Base-by-base conservation (phyloP, 352 stramenopile species). In the Phytopythium litorale region DNA sequence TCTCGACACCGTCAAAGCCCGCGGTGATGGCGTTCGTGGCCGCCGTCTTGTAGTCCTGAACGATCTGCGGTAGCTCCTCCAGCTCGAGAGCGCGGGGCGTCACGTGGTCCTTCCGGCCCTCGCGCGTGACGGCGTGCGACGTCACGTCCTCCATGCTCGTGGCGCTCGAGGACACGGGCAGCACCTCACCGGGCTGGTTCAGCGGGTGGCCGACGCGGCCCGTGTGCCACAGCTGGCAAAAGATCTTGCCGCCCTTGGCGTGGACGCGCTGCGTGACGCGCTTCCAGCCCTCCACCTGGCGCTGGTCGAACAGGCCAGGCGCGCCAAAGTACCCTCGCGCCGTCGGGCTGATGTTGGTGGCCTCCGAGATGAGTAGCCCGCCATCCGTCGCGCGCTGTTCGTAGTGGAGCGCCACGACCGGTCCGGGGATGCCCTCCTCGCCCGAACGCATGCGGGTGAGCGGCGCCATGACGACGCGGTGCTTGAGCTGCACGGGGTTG, bases 1-100 rank as follows among this genome's bases (percentile, higher is more conserved):
- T 63, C 62, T 97, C 88, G 37, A 98, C 72, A 35, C 89, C 88
- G 57, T 98, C 91, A 61, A 97, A 97, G 35, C 91, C 91, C n/a
- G 48, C 60, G 19, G 16, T 33, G 40, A 65, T 65, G 40, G 59
- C 59, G 59, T 65, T 65, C 50, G 30, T 51, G 8, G 67, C 67
- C 13, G 64, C 64, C 25, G 38, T 58, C 30, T 66, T 74, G 64
- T 74, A 74, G 56, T 71, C 64, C 32, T 74, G 51, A 13, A 71
- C 38, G 25, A 74, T 76, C 19, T 56, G 45, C 35, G 75, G 61
- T 57, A 97, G 92, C 30, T 97, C 87, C 11, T 84, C 70, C 21
- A 76, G 62, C 21, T 78, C 76, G 49, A 98, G 70, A n/a, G 76
- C 73, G 40, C 73, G 70, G 5, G 91, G 90, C 16, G 68, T 74